phyloP scores from a whole-genome alignment of 2,329 filamentous ascomycete genomes.

The Malbranchea zuffiana region DNA sequence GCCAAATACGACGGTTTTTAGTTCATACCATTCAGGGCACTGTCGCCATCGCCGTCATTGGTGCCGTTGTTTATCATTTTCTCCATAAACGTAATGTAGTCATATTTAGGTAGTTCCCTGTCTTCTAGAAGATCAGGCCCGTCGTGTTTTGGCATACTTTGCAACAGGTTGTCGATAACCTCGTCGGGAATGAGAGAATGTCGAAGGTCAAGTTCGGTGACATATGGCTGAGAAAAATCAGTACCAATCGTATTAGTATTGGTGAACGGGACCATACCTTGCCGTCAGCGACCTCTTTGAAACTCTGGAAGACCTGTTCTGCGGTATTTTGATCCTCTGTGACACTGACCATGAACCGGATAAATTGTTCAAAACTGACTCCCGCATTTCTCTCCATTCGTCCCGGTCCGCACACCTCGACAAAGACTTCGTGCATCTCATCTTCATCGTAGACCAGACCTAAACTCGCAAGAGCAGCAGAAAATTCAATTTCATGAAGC shows the following conservation, averaged over 20 bases:
- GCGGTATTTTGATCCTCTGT: constrained; percentile 98
- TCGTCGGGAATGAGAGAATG: constrained; percentile 94
- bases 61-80: constrained; percentile 51
- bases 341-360: constrained; percentile 97
- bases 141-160: constrained; percentile 72
- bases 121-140: constrained; percentile 82
- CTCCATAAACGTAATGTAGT: constrained; percentile 97
- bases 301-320: constrained; percentile 96
- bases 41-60: constrained; percentile 11
- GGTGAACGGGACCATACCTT: constrained; percentile 47
- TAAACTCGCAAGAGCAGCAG: constrained; percentile 84
- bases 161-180: constrained; percentile 82
- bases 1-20: too few relatives aligned
- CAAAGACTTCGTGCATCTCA: constrained; percentile 94
- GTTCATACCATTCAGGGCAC: too few relatives aligned
- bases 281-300: constrained; percentile 92
- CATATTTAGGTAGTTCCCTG: constrained; percentile 73
- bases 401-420: constrained; percentile 59
- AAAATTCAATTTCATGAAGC: constrained; percentile 88
- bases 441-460: constrained; percentile 93
- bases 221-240: constrained; percentile 55
- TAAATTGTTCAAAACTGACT: constrained; percentile 97
- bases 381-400: constrained; percentile 50
- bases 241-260: constrained; percentile 3
- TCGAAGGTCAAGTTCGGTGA: constrained; percentile 91